Evolutionary conservation across 495 filamentous ascomycete genomes (phyloP), one percentile per base, ranked within the genome.

Genomic region (Tirmania nivea): DNA sequence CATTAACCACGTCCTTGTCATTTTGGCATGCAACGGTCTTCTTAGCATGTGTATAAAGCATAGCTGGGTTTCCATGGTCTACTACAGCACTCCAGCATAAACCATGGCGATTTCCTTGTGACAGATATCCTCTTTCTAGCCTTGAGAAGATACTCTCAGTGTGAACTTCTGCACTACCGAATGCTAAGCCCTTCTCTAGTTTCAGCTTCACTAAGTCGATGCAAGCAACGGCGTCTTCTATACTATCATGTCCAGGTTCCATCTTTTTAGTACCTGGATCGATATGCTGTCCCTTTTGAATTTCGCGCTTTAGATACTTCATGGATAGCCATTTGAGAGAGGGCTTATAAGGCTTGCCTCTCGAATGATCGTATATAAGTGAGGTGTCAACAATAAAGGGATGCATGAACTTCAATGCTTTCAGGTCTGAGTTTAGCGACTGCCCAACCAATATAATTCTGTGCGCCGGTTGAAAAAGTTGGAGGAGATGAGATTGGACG

Each of bases 151-250:
- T 80, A 52, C 81, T 82, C 63, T 97, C 90, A 19, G 75, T 77
- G 42, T 75, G 78, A 6, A 74, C 69, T 20, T 88, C 86, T 51
- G 73, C 75, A 0, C 79, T 81, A 9, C 85, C 90, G 80, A 87
- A 97, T 35, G 68, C 67, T 49, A 78, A 79, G 42, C 92, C 90
- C 60, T 83, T 86, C 60, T 95, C 86, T 64, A 92, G 94, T 65
- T 97, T 97, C 65, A 84, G 78, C 63, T 89, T 94, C 10, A 94
- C 78, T 1, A 97, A 78, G 58, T 97, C 92, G 14, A 97, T 76
- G 54, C 84, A 88, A 3, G 90, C 86, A 48, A 73, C 77, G 12
- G 90, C 84, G 63, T 97, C 90, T 68, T 97, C 92, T 60, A 94
- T 74, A 31, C 83, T 86, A 71, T 95, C 79, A 61, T 97, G 90